Base-by-base conservation (phyloP, 1,284 basidiomycete genomes). In the Ustilago trichophora region DNA sequence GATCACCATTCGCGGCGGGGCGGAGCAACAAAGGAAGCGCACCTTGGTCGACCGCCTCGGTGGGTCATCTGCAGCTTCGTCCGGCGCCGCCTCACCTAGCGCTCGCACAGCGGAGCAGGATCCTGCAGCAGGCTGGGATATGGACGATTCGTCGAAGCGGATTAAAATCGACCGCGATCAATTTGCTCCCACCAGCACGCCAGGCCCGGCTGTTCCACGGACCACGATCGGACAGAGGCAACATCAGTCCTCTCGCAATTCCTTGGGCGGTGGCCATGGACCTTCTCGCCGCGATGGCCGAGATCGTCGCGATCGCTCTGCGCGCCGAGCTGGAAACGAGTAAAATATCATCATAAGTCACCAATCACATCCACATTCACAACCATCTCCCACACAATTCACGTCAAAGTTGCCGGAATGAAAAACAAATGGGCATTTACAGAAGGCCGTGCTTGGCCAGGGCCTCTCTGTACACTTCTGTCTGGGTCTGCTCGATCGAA, bases 401-500 rank as follows among this genome's bases (percentile, higher is more conserved):
- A 21, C 41, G 12, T n/a, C n/a, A 43, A 18, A 32, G 27, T 29
- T 13, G 33, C 19, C 11, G 22, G 29, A 29, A 4, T 27, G 24
- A 13, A 13, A 4, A 9, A 16, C 6, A 11, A 34, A 21, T 29
- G 15, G 31, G 25, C n/a, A n/a, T n/a, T 15, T 44, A 74, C 12
- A 72, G 21, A 6, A 72, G 48, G 13, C 56, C 68, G 36, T 74
- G 53, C 31, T 58, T 53, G 33, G 22, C 24, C 26, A 72, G 29
- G 0, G 53, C 59, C 5, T 52, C 48, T n/a, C 45, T 36, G 24
- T 48, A 72, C 2, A 50, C 45, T 11, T 55, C 25, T 3, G 27
- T 35, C 35, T 66, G 50, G 16, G 45, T 18, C 22, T 48, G 40
- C 19, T 74, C 53, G 19, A 74, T 41, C 19, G 50, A 40, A 3